These are phyloP conservation scores for Sporothrix inflata DNA, from an alignment of 2,329 filamentous ascomycete genomes.

Conservation along the genomic window DNA sequence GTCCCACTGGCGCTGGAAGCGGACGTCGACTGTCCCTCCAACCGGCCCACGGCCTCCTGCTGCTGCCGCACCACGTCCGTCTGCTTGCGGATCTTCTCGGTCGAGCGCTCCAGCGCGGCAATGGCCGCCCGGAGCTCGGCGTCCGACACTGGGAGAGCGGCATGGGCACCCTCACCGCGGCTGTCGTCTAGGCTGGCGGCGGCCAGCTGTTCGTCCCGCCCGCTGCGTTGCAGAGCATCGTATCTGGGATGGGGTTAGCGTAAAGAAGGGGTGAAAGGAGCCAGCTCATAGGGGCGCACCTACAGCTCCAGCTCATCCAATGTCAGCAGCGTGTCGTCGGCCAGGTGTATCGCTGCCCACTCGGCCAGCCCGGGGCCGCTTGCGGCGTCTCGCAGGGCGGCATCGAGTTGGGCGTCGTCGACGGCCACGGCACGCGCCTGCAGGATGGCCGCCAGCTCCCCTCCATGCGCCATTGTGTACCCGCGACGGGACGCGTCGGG, in stretches of 20 bases:
- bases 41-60: constrained; percentile 60
- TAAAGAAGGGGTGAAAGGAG: neutral
- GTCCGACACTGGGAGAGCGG: constrained; percentile 55
- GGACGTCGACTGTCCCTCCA: constrained; percentile 48
- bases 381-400: constrained; percentile 43
- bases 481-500: constrained; percentile 6
- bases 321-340: constrained; percentile 56
- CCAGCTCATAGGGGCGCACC: neutral
- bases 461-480: neutral
- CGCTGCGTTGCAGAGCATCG: constrained; percentile 52
- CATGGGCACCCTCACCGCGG: constrained; percentile 33
- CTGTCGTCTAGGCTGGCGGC: constrained; percentile 34
- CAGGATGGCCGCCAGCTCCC: constrained; percentile 27
- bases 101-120: constrained; percentile 65
- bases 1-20: constrained; percentile 42
- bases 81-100: constrained; percentile 65
- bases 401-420: constrained; percentile 38
- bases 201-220: constrained; percentile 52
- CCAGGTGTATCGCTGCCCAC: constrained; percentile 56
- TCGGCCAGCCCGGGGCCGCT: constrained; percentile 45
- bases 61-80: constrained; percentile 64
- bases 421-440: constrained; percentile 28
- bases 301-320: constrained; percentile 56
- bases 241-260: constrained; percentile 40
- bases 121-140: constrained; percentile 64